Base-by-base conservation (phyloP, 1,284 basidiomycete species). In the Leccinum subrobustum region DNA sequence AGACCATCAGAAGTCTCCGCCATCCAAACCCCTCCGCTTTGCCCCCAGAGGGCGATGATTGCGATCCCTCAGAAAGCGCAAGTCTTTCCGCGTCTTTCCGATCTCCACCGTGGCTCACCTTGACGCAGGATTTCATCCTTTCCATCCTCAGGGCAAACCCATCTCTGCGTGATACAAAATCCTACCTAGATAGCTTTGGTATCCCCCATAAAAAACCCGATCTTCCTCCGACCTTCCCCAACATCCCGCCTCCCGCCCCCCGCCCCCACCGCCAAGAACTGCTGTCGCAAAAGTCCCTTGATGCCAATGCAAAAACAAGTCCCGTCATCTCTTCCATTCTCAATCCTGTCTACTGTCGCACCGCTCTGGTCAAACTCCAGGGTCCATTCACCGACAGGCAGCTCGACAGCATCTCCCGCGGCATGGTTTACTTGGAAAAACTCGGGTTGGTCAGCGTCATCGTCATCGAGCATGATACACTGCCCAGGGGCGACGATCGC, bases 381-480 rank as follows among this genome's bases (percentile, higher is more conserved):
- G 95, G 96, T 3, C 97, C 97, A 1, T 99, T 99, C 75, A 93
- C 88, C n/a, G 91, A 97, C 75, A 83, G 89, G 11, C 97, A 99
- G 73, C 87, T 99, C 60, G 91, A 95, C 65, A 96, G 94, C 71
- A 93, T 99, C 65, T 89, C 92, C 31, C 87, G 92, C 48, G 97
- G 97, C 52, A 86, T 99, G 79, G 91, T 95, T 54, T 95, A 98
- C 72, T 86, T 99, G 54, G 93, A 96, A 75, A 96, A 95, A 71
- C 88, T 99, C 29, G 97, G 97, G 3, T 83, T 99, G 16, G 91
- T 98, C 65, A 91, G 91, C 64, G 95, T 99, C 67, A 93, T 99
- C 63, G 92, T 99, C 54, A 84, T 98, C 54, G 97, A 99, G 67
- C 87, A 93, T 67, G 95, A 97, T 71, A 84, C 87, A 48, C 83